Evolutionary conservation across 257 asterid species (phyloP).

Genomic region (Gentiana dahurica): DNA sequence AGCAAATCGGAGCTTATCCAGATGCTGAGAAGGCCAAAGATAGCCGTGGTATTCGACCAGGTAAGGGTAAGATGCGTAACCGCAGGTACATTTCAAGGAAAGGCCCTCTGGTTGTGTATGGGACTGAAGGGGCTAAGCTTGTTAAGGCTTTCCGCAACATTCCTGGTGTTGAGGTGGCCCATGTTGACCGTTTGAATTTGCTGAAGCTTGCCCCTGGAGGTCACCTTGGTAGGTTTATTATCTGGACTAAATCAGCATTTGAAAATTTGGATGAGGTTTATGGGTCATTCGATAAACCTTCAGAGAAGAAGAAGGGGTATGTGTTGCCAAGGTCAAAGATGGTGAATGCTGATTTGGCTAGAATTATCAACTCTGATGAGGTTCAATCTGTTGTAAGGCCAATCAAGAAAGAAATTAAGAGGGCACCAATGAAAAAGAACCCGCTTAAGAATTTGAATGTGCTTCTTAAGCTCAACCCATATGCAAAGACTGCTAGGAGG

Average conservation of each 20-base stretch:
- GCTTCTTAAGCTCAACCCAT: conserved; percentile 64
- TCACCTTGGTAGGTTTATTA: conserved; percentile 58
- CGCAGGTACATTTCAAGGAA: conserved; percentile 58
- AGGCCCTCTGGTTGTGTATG: conserved; percentile 65
- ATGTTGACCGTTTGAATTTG: conserved; percentile 48
- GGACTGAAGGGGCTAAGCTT: conserved; percentile 65
- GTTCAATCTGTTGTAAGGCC: conserved; percentile 77
- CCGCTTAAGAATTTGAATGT: conserved; percentile 60
- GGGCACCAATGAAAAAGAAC: conserved; percentile 61
- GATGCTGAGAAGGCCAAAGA: conserved; percentile 75
- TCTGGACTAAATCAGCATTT: conserved; percentile 72
- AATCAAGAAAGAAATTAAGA: conserved; percentile 49
- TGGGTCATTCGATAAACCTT: conserved; percentile 56
- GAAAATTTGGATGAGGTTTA: conserved; percentile 64
- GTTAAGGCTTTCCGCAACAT: conserved; percentile 69
- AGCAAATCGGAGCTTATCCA: conserved; percentile 51
- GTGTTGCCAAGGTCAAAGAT: conserved; percentile 60
- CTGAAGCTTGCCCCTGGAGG: conserved; percentile 77
- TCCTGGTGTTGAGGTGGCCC: conserved; percentile 62
- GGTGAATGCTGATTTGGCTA: conserved; percentile 73
- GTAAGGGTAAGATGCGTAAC: conserved; percentile 73
- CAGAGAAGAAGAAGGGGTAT: conserved; percentile 57
- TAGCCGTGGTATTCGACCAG: conserved; percentile 46
- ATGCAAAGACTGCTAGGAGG: conserved; percentile 73
- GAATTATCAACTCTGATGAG: conserved; percentile 78